phyloP scores from a whole-genome alignment of 139 green algal species.

The Deuterostichococcus epilithicus region DNA sequence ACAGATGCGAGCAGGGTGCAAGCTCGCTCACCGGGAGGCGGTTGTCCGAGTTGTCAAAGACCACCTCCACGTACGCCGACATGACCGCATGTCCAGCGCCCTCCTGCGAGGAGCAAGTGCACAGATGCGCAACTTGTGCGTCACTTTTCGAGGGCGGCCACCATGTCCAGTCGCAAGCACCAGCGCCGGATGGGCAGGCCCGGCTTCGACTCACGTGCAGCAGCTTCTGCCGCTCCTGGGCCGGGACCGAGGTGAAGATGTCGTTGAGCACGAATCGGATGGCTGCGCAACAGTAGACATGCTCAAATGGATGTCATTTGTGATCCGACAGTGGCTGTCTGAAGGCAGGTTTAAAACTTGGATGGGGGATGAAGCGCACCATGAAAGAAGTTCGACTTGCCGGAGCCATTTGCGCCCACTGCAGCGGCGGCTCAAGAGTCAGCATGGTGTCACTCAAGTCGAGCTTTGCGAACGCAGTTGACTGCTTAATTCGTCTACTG shows the following conservation, averaged over 20 bases:
- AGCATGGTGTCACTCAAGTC: no score
- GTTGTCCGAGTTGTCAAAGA: constrained; percentile 96
- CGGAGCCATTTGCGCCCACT: constrained; percentile 98
- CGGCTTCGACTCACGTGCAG: constrained; percentile 79
- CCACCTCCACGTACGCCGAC: constrained; percentile 92
- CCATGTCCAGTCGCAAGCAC: background rate
- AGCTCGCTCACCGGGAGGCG: constrained; percentile 74
- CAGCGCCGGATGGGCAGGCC: background rate
- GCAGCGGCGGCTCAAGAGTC: no score
- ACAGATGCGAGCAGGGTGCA: background rate
- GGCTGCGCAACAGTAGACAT: constrained; percentile 52
- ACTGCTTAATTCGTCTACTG: background rate
- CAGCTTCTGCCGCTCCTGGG: constrained; percentile 86
- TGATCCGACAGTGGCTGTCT: background rate
- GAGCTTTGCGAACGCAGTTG: background rate
- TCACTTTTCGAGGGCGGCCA: background rate
- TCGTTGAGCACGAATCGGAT: constrained; percentile 98
- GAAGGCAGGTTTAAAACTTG: background rate
- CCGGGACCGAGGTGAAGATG: constrained; percentile 59
- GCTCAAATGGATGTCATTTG: background rate
- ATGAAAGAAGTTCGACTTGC: constrained; percentile 99
- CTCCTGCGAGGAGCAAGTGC: constrained; percentile 86
- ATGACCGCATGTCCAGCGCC: constrained; percentile 83
- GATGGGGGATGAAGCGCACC: constrained; percentile 71
- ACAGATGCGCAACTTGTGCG: no score